phyloP scores from a whole-genome alignment of 208 protist genomes.

The Vickermania ingenoplastis region DNA sequence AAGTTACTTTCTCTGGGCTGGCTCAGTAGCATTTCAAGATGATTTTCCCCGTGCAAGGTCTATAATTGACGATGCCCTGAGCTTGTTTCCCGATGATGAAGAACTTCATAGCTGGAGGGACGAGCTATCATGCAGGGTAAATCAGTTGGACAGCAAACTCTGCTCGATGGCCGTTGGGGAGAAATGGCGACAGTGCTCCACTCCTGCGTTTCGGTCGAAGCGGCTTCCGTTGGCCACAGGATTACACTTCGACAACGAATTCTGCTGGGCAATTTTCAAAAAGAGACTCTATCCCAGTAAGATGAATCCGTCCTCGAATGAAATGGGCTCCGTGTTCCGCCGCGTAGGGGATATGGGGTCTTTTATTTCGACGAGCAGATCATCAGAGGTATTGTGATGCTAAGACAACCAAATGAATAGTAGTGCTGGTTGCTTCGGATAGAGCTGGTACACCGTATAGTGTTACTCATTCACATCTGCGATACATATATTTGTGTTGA shows the following conservation, averaged over 20 bases:
- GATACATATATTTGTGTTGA: too few relatives aligned
- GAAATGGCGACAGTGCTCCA: background rate
- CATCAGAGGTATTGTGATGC: constrained; percentile 40
- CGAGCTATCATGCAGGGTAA: constrained; percentile 11
- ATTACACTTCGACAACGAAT: constrained; percentile 73
- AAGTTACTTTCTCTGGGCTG: constrained; percentile 65
- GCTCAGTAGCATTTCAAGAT: constrained; percentile 72
- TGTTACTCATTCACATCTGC: too few relatives aligned
- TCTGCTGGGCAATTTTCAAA: constrained; percentile 75
- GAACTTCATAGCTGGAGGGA: constrained; percentile 16
- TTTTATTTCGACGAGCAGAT: constrained; percentile 68
- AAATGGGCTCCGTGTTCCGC: constrained; percentile 81
- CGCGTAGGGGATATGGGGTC: constrained; percentile 70
- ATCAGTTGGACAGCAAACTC: background rate
- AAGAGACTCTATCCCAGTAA: constrained; percentile 76
- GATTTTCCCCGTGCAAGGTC: constrained; percentile 46
- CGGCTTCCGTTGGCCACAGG: constrained; percentile 39
- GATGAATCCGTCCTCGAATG: constrained; percentile 71
- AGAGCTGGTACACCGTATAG: too few relatives aligned
- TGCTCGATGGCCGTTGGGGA: background rate
- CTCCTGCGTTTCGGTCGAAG: background rate
- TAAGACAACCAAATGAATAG: too few relatives aligned
- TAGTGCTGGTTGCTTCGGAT: too few relatives aligned
- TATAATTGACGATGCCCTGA: constrained; percentile 62
- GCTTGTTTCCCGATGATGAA: constrained; percentile 22